A percentile compares a stretch with the other conserved stretches of the same genome.
phyloP scores from a whole-genome alignment of 768 basidiomycete genomes.

The Rickenella mellea region DNA sequence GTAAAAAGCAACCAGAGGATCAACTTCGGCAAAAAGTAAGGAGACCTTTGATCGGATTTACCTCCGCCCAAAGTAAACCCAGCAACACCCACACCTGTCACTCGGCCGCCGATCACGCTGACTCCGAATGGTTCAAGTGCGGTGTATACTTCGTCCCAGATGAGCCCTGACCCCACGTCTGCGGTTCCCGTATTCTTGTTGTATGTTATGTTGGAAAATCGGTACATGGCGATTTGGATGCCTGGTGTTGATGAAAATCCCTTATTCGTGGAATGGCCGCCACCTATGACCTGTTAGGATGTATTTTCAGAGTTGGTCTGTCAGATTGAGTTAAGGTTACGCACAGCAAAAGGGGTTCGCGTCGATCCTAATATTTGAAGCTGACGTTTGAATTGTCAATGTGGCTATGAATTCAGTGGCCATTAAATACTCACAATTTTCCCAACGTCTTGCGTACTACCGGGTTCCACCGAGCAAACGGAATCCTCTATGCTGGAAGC shows the following conservation, averaged over 20 bases:
- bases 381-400: neutral
- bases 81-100: constrained; percentile 13
- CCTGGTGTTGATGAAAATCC: constrained; percentile 53
- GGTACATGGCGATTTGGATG: constrained; percentile 47
- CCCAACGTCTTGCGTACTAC: constrained; percentile 9
- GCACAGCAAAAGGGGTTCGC: constrained; percentile 12
- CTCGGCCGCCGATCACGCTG: constrained; percentile 13
- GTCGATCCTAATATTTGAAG: constrained; percentile 7
- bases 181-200: constrained; percentile 4
- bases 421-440: constrained; percentile 5
- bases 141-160: constrained; percentile 15
- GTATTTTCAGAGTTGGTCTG: neutral
- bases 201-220: constrained; percentile 26
- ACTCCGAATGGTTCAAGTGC: constrained; percentile 7
- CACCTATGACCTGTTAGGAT: constrained; percentile 44
- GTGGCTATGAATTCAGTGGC: neutral
- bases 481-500: constrained; percentile 5
- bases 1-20: neutral
- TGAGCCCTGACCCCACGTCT: constrained; percentile 10
- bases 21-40: neutral
- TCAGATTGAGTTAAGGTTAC: neutral
- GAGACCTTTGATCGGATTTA: neutral
- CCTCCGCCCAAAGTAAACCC: constrained; percentile 14
- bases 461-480: constrained; percentile 14
- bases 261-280: constrained; percentile 45